phyloP scores from a whole-genome alignment of 1,284 basidiomycete genomes.

The Trichosporon ovoides region DNA sequence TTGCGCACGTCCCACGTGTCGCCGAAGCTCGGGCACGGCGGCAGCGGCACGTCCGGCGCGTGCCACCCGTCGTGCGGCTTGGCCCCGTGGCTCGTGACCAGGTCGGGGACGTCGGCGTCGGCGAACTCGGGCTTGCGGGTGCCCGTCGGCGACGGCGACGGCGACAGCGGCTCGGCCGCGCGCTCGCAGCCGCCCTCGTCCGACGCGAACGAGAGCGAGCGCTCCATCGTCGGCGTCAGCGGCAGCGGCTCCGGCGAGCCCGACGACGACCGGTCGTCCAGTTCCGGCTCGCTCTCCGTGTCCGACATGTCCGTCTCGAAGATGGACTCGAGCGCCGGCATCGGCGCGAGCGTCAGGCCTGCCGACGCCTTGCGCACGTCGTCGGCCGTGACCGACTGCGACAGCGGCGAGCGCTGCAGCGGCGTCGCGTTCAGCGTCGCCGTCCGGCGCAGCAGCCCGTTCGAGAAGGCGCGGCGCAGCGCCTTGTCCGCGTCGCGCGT shows the following conservation, averaged over 20 bases:
- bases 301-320: neutral
- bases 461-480: slow-evolving; percentile 37
- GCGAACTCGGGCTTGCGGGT: slow-evolving; percentile 1
- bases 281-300: slow-evolving; percentile 16
- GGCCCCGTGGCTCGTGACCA: neutral
- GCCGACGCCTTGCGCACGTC: slow-evolving; percentile 17
- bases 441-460: slow-evolving; percentile 23
- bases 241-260: slow-evolving; percentile 17
- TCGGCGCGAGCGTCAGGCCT: neutral
- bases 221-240: slow-evolving; percentile 13
- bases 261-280: slow-evolving; percentile 14
- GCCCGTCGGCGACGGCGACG: neutral
- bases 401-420: slow-evolving; percentile 24
- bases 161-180: neutral
- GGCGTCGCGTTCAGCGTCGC: slow-evolving; percentile 18
- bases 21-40: neutral
- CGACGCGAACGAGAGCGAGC: slow-evolving; percentile 1
- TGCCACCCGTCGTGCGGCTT: neutral
- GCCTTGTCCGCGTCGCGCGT: slow-evolving; percentile 38
- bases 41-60: neutral
- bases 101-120: slow-evolving; percentile 1
- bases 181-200: neutral
- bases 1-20: neutral
- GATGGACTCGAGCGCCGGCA: neutral
- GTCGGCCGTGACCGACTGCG: slow-evolving; percentile 27